Evolutionary conservation across 495 filamentous ascomycete species (phyloP).

Genomic region (Chaetomium cochliodes): DNA sequence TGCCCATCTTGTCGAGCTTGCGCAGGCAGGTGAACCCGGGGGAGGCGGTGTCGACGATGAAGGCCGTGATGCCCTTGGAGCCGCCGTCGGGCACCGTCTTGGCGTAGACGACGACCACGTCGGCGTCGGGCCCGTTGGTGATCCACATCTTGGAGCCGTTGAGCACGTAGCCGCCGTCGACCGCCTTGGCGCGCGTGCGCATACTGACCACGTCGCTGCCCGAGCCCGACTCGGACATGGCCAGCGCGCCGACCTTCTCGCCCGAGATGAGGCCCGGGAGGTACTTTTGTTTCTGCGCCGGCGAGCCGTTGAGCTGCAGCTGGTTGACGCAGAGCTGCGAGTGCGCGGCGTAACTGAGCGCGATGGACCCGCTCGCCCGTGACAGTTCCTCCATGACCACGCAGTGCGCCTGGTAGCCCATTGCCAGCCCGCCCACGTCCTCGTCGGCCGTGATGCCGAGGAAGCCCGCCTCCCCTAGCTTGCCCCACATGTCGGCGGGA

Average conservation of each 20-base stretch:
- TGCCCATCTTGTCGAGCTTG: constrained; percentile 97
- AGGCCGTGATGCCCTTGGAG: constrained; percentile 92
- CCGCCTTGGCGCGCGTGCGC: constrained; percentile 76
- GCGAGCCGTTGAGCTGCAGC: constrained; percentile 81
- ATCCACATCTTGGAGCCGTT: constrained; percentile 99
- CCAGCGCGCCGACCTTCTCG: constrained; percentile 80
- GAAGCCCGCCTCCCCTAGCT: constrained; percentile 87
- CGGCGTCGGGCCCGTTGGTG: constrained; percentile 93
- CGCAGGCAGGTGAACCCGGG: constrained; percentile 81
- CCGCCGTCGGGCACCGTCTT: constrained; percentile 81
- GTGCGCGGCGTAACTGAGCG: constrained; percentile 89
- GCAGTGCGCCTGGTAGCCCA: constrained; percentile 98
- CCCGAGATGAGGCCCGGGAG: constrained; percentile 82
- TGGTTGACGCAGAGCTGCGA: constrained; percentile 97
- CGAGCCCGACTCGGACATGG: constrained; percentile 91
- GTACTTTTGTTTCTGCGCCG: constrained; percentile 73
- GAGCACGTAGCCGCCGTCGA: constrained; percentile 81
- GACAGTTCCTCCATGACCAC: constrained; percentile 89
- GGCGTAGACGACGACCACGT: constrained; percentile 88
- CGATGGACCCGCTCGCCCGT: constrained; percentile 73
- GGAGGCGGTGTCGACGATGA: constrained; percentile 72
- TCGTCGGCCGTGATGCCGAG: constrained; percentile 94
- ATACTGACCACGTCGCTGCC: constrained; percentile 95
- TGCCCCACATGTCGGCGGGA: constrained; percentile 87
- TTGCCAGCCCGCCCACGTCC: constrained; percentile 81